These are phyloP conservation scores for Elsinoe perseae DNA, from an alignment of 2,329 filamentous ascomycete species.

Conservation along the genomic window DNA sequence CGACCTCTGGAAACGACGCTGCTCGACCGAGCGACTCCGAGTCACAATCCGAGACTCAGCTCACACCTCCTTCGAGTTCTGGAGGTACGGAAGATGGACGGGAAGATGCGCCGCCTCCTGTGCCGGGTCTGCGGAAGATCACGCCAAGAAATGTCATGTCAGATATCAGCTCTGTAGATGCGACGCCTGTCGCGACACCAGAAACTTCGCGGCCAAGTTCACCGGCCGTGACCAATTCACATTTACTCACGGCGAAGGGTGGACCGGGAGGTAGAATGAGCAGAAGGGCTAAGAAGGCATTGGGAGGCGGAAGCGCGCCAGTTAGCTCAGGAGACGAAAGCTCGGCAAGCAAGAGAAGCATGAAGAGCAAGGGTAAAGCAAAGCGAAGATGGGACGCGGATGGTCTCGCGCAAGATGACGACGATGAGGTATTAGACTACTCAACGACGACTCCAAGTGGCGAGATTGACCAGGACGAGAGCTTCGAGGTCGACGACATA, in stretches of 20 bases:
- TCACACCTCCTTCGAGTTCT: conserved; percentile 46
- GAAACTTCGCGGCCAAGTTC: conserved; percentile 73
- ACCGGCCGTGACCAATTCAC: conserved; percentile 49
- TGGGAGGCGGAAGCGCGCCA: conserved; percentile 47
- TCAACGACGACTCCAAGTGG: conserved; percentile 54
- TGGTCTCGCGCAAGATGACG: conserved; percentile 74
- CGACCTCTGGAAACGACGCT: conserved; percentile 36
- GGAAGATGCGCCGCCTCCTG: conserved; percentile 47
- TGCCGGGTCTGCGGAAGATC: conserved; percentile 47
- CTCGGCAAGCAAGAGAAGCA: conserved; percentile 38
- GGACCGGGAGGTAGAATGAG: conserved; percentile 71
- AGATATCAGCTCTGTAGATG: conserved; percentile 52
- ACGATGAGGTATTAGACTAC: conserved; percentile 76
- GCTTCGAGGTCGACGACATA: conserved; percentile 62
- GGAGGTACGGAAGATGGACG: conserved; percentile 41
- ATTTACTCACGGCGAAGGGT: conserved; percentile 65
- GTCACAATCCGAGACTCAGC: conserved; percentile 33
- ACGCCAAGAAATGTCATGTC: conserved; percentile 18
- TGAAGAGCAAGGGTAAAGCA: conserved; percentile 60
- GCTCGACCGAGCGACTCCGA: conserved; percentile 17
- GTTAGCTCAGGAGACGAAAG: conserved; percentile 80
- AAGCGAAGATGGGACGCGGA: conserved; percentile 89
- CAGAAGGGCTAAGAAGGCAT: conserved; percentile 64
- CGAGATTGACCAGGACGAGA: conserved; percentile 48
- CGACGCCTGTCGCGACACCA: conserved; percentile 62